Conservation (phyloP, 345 rosid species). For the Erodium maritimum region DNA sequence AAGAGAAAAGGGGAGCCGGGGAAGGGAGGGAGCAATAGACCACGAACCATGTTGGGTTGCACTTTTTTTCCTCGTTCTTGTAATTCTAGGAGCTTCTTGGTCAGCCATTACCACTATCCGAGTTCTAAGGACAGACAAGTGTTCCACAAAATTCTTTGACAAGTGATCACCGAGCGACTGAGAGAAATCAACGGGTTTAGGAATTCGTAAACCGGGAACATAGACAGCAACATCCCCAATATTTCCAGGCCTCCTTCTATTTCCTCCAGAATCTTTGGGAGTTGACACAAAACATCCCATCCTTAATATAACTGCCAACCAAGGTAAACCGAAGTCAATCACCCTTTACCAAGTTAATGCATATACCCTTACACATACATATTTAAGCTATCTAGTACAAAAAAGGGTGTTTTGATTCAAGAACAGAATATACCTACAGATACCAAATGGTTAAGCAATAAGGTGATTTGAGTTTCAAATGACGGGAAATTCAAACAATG, state of each 20-base stretch:
- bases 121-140: constrained; percentile 73
- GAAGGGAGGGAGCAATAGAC: not conserved
- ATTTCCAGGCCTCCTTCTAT: constrained; percentile 68
- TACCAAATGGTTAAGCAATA: not conserved
- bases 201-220: constrained; percentile 93
- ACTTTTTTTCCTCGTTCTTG: constrained; percentile 82
- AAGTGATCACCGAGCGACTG: constrained; percentile 54
- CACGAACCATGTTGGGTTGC: constrained; percentile 87
- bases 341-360: not conserved
- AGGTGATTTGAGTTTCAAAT: too few relatives aligned
- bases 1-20: too few relatives aligned
- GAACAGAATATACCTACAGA: constrained; percentile 1
- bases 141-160: constrained; percentile 64
- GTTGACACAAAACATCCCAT: constrained; percentile 97
- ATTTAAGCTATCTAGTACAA: too few relatives aligned
- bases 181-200: constrained; percentile 76
- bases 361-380: not conserved
- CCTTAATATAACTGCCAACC: constrained; percentile 21
- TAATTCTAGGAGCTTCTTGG: constrained; percentile 91
- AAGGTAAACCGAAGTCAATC: constrained; percentile 13
- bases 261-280: constrained; percentile 67
- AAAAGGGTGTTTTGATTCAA: not conserved
- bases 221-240: constrained; percentile 89
- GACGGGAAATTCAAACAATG: too few relatives aligned
- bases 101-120: constrained; percentile 96